phyloP scores from a whole-genome alignment of 192 early-diverging fungal species.

The Powellomyces hirtus region DNA sequence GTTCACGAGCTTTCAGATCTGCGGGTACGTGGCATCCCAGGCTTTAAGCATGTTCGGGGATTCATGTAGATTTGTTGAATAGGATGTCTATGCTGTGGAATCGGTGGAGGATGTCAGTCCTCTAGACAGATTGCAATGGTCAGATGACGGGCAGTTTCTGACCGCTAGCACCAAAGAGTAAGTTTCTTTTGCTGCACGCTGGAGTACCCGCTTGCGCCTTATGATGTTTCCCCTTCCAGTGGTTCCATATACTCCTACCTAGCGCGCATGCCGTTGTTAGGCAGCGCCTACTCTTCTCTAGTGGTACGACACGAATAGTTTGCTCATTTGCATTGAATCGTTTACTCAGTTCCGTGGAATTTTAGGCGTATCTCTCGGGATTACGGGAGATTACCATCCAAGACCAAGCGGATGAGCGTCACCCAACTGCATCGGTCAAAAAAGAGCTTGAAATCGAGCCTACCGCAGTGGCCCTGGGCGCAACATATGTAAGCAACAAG shows the following conservation, averaged over 20 bases:
- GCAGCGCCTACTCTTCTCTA: conserved; percentile 23
- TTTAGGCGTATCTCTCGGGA: conserved; percentile 32
- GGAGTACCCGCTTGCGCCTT: no score
- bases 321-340: not conserved
- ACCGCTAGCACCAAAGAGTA: conserved; percentile 43
- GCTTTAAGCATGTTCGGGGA: no score
- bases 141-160: conserved; percentile 50
- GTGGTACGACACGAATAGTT: conserved; percentile 28
- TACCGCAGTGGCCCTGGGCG: conserved; percentile 35
- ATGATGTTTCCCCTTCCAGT: not conserved
- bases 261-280: conserved; percentile 37
- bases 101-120: conserved; percentile 44
- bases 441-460: conserved; percentile 40
- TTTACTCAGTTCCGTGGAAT: not conserved
- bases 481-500: conserved; percentile 32
- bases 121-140: conserved; percentile 41
- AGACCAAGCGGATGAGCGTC: conserved; percentile 28
- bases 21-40: conserved; percentile 22
- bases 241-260: conserved; percentile 45
- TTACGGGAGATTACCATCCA: conserved; percentile 39
- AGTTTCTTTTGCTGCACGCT: not conserved
- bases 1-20: conserved; percentile 51
- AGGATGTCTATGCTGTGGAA: conserved; percentile 50
- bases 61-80: no score
- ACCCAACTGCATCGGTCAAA: conserved; percentile 1